Base-by-base conservation (phyloP, 1,284 basidiomycete genomes). In the Ganoderma meredithae region DNA sequence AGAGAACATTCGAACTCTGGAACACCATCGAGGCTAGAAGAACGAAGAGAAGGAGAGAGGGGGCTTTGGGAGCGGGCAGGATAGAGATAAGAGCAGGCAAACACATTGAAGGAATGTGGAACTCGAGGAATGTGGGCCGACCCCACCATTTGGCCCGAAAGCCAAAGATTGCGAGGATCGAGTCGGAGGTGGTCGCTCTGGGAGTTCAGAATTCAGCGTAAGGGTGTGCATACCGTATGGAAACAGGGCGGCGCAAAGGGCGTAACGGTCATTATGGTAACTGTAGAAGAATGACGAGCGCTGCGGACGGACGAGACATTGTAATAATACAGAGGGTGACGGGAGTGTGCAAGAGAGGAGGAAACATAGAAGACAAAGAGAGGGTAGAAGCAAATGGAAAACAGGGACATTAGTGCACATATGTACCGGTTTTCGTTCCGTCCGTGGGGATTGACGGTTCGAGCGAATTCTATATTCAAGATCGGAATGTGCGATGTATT, bases 381-480 rank as follows among this genome's bases (percentile, higher is more conserved):
- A 60, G 58, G 52, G 49, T 36, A 63, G 69, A 49, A 72, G 61
- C 64, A 60, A 53, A 64, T n/a, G 65, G 72, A 69, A 75, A 70
- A 72, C 63, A 71, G 66, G 47, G 56, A 70, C 60, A 73, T 71
- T 70, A 72, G 69, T 65, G 69, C 69, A 71, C 63, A 63, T 63
- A 68, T 63, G 71, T 73, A 72, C 66, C 66, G 52, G 66, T 63
- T 68, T 70, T 66, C 64, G 63, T 64, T 64, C 69, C 61, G 66
- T 70, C 69, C 66, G 60, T n/a, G 64, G 68, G 52, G 36, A 62
- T 47, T 39, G 70, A 68, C 65, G 63, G 62, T 70, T 70, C 65
- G 25, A 68, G 62, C 65, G 63, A 25, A 36, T 19, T 63, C 71
- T 74, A 71, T 73, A 76, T 72, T 66, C 72, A 74, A 74, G 69